Evolutionary conservation across 2,329 filamentous ascomycete genomes (phyloP), one percentile per base, ranked within the genome.

Genomic region (Graphiopsis chlorocephala): DNA sequence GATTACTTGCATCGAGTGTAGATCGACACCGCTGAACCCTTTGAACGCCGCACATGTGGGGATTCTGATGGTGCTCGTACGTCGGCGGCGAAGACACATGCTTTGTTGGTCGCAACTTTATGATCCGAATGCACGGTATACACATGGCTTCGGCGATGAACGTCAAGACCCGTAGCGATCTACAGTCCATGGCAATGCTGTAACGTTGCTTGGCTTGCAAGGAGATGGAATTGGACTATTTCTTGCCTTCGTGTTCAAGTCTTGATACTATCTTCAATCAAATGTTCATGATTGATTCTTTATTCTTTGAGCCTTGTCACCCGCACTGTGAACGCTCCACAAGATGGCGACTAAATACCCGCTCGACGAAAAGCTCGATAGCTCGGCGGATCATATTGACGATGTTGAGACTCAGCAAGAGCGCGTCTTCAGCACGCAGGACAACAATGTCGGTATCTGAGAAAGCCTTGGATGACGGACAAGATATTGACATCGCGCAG

Each of bases 321-420:
- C 38, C 38, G 4, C n/a, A 7, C 2, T 12, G 48, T 1, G 4
- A 31, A n/a, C 26, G 4, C 7, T 12, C 6, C 10, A 52, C 23
- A 50, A 7, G 15, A 61, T 61, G 59, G 20, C 59, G 15, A 35
- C 47, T 1, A 35, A 48, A 26, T 35, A 48, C 31, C 15, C 59
- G 2, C 47, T 61, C 17, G 59, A 61, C 25, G 59, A 61, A 25
- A 61, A 61, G 31, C 23, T 61, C 2, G 59, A 53, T 25, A 61
- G 47, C 23, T 61, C 59, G 7, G 59, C 31, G 12, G 59, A 61
- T 17, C 47, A 61, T 8, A n/a, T 61, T 3, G 59, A 61, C 23
- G 59, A 61, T 35, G 47, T 61, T 14, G 59, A 61, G 17, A 23
- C 31, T 15, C 59, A 61, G 47, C 35, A 61, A 53, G 59, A 61